These are phyloP conservation scores for Chloris gayana DNA, from an alignment of 176 grass and related monocot species.

Conservation along the genomic window DNA sequence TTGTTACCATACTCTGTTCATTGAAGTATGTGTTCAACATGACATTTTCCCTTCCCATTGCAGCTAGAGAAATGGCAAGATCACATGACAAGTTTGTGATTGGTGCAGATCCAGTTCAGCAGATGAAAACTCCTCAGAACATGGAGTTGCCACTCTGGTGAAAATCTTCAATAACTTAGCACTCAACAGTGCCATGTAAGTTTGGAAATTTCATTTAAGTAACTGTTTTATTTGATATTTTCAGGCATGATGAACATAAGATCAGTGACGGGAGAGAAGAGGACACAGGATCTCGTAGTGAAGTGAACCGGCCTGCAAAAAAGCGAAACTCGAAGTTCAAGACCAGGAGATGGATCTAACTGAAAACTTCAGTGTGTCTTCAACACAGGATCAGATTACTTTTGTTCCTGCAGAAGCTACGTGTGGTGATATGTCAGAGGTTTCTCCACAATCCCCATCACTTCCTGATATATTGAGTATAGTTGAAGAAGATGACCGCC, in stretches of 20 bases:
- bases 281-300: conserved; percentile 31
- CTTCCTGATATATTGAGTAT: conserved; percentile 89
- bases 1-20: conserved; percentile 10
- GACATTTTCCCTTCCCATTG: conserved; percentile 27
- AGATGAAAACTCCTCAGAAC: conserved; percentile 36
- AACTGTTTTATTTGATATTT: conserved; percentile 33
- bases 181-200: conserved; percentile 11
- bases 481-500: conserved; percentile 58
- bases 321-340: conserved; percentile 44
- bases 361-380: conserved; percentile 27
- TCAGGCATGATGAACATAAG: conserved; percentile 44
- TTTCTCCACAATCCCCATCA: conserved; percentile 23
- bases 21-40: conserved; percentile 25
- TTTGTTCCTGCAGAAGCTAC: conserved; percentile 35
- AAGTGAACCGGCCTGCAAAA: conserved; percentile 50
- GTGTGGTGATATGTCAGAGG: conserved; percentile 41
- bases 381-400: conserved; percentile 34
- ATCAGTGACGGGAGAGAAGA: conserved; percentile 19
- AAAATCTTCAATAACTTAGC: conserved; percentile 31
- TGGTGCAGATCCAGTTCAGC: conserved; percentile 31
- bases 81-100: conserved; percentile 35
- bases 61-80: conserved; percentile 29
- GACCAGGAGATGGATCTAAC: conserved; percentile 35
- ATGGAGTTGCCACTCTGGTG: conserved; percentile 38
- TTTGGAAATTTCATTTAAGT: conserved; percentile 13